Evolutionary conservation across 371 early-diverging fungal species (phyloP).

Genomic region (Basidiobolus heterosporus): DNA sequence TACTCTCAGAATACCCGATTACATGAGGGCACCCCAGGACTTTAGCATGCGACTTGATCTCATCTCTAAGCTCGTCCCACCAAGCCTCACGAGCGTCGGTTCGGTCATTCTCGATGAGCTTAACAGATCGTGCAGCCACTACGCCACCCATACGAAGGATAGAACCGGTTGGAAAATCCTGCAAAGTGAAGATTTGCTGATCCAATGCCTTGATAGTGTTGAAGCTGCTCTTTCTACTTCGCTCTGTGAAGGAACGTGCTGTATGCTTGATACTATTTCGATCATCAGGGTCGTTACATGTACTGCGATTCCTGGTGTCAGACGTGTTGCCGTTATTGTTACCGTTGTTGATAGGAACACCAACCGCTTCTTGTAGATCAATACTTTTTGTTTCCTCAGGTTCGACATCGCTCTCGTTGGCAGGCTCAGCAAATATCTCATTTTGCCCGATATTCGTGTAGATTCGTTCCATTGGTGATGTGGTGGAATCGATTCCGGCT

Average conservation of each 20-base stretch:
- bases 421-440: conserved; percentile 2
- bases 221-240: not conserved
- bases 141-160: conserved; percentile 43
- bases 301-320: conserved; percentile 7
- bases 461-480: conserved; percentile 3
- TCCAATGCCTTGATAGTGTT: conserved; percentile 10
- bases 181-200: conserved; percentile 29
- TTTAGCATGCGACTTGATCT: conserved; percentile 49
- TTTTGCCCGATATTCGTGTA: too few relatives aligned
- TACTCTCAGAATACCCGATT: conserved; percentile 46
- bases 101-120: conserved; percentile 41
- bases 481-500: conserved; percentile 11
- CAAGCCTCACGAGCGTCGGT: conserved; percentile 40
- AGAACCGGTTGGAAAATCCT: conserved; percentile 35
- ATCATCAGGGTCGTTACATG: not conserved
- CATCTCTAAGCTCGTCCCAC: conserved; percentile 61
- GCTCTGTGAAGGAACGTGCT: too few relatives aligned
- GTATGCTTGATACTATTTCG: too few relatives aligned
- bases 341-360: too few relatives aligned
- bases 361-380: too few relatives aligned
- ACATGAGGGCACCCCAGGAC: conserved; percentile 39
- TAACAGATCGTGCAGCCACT: conserved; percentile 49
- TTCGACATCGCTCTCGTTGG: conserved; percentile 7
- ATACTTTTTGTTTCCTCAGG: conserved; percentile 4
- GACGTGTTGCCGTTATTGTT: not conserved